Conservation (phyloP, 305 asterid species). For the Nicotiana rustica region DNA sequence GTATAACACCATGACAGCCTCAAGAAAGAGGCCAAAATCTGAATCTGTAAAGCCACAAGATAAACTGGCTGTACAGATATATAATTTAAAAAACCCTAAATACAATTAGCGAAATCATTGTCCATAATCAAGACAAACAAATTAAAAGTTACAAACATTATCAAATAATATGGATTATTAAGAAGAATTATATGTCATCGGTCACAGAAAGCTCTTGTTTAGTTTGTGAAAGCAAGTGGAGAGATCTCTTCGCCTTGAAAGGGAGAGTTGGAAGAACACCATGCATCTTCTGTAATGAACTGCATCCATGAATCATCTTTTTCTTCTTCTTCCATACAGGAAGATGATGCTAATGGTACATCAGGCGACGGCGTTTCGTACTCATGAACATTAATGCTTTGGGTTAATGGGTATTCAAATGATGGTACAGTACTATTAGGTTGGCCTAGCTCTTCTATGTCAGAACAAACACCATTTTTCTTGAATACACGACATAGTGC, state of each 20-base stretch:
- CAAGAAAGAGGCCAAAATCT: constrained; percentile 52
- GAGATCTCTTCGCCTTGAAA: constrained; percentile 66
- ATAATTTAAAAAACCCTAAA: constrained; percentile 43
- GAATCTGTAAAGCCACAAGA: constrained; percentile 54
- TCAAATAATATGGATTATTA: constrained; percentile 40
- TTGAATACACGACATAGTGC: constrained; percentile 96
- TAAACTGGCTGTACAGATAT: constrained; percentile 48
- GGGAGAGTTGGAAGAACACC: constrained; percentile 72
- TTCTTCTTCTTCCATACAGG: constrained; percentile 72
- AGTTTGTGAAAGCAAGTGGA: constrained; percentile 63
- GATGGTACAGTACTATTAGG: constrained; percentile 55
- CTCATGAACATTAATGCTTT: constrained; percentile 51
- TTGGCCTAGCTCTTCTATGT: constrained; percentile 81
- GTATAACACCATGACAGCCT: constrained; percentile 53
- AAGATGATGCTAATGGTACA: constrained; percentile 70
- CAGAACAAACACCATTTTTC: constrained; percentile 85
- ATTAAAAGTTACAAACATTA: constrained; percentile 36
- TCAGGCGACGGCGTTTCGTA: constrained; percentile 77
- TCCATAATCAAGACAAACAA: constrained; percentile 40
- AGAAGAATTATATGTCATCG: constrained; percentile 32
- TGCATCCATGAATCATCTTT: constrained; percentile 99
- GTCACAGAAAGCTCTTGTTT: constrained; percentile 30
- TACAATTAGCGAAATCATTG: constrained; percentile 61
- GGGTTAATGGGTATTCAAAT: constrained; percentile 60
- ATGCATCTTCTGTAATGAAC: constrained; percentile 87